Evolutionary conservation across 2,329 filamentous ascomycete genomes (phyloP).

Genomic region (Fusarium phyllophilum): DNA sequence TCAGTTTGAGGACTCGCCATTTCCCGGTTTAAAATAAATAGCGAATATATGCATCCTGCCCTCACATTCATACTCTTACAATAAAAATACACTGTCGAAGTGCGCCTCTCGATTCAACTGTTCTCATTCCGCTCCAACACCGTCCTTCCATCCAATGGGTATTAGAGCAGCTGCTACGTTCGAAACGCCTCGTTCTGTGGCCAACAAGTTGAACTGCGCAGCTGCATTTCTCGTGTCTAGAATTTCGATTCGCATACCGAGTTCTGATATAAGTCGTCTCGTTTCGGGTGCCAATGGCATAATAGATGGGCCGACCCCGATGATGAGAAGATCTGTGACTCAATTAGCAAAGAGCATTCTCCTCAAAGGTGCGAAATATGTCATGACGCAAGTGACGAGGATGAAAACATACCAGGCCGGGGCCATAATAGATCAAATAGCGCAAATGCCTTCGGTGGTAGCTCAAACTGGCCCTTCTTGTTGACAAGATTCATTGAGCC

Average conservation of each 20-base stretch:
- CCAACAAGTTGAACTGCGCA: slow-evolving; percentile 92
- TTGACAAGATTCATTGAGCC: slow-evolving; percentile 69
- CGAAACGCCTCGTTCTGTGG: slow-evolving; percentile 88
- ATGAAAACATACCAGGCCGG: slow-evolving; percentile 76
- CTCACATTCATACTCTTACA: slow-evolving; percentile 12
- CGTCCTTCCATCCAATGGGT: slow-evolving; percentile 83
- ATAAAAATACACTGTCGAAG: slow-evolving; percentile 3
- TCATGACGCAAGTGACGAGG: not conserved
- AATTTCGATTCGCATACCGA: slow-evolving; percentile 88
- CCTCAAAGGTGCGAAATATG: not conserved
- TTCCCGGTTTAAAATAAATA: not conserved
- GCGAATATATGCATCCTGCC: not conserved
- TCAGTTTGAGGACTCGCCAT: not conserved
- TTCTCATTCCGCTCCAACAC: slow-evolving; percentile 53
- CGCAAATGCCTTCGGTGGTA: slow-evolving; percentile 76
- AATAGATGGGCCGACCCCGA: slow-evolving; percentile 84
- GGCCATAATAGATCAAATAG: slow-evolving; percentile 84
- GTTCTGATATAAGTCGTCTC: slow-evolving; percentile 73
- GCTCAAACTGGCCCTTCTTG: slow-evolving; percentile 82
- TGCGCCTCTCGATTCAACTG: not conserved
- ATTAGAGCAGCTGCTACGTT: slow-evolving; percentile 90
- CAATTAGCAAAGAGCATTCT: slow-evolving; percentile 11
- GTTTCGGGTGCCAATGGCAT: slow-evolving; percentile 81
- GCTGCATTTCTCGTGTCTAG: slow-evolving; percentile 94
- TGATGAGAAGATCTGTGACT: slow-evolving; percentile 78